A percentile compares a stretch with the other conserved stretches of the same genome.
Conservation (phyloP, 1,284 basidiomycete genomes). For the Chondrostereum purpureum region DNA sequence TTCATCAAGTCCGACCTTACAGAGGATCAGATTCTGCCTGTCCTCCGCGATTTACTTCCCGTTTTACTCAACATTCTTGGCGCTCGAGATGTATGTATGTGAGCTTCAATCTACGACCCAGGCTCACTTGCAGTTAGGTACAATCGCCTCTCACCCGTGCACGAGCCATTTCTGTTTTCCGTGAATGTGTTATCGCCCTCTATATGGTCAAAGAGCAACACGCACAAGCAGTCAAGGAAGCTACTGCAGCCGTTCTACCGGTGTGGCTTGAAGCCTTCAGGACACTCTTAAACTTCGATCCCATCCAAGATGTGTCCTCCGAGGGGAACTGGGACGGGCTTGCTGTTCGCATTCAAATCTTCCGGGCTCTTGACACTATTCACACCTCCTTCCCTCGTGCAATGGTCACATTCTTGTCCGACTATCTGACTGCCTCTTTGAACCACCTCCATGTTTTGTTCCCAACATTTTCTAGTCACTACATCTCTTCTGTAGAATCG, state of each 20-base stretch:
- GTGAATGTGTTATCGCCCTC: conserved; percentile 83
- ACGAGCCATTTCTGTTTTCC: conserved; percentile 82
- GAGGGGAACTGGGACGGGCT: conserved; percentile 48
- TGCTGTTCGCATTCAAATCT: background rate
- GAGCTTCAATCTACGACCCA: background rate
- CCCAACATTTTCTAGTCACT: conserved; percentile 62
- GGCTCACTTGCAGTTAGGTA: conserved; percentile 31
- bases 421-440: conserved; percentile 57
- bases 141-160: conserved; percentile 79
- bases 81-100: conserved; percentile 52
- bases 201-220: conserved; percentile 94
- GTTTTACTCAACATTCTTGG: conserved; percentile 81
- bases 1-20: conserved; percentile 87
- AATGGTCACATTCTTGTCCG: conserved; percentile 53
- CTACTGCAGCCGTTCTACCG: conserved; percentile 75
- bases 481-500: conserved; percentile 52
- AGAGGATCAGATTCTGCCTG: conserved; percentile 87
- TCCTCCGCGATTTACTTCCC: conserved; percentile 79
- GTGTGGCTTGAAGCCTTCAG: conserved; percentile 87
- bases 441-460: conserved; percentile 62
- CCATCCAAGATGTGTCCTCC: conserved; percentile 51
- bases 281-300: conserved; percentile 64
- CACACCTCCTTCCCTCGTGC: conserved; percentile 72
- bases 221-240: conserved; percentile 80
- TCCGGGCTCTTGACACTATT: conserved; percentile 62